Conservation (phyloP, 768 basidiomycete genomes). For the Polyporus arcularius region DNA sequence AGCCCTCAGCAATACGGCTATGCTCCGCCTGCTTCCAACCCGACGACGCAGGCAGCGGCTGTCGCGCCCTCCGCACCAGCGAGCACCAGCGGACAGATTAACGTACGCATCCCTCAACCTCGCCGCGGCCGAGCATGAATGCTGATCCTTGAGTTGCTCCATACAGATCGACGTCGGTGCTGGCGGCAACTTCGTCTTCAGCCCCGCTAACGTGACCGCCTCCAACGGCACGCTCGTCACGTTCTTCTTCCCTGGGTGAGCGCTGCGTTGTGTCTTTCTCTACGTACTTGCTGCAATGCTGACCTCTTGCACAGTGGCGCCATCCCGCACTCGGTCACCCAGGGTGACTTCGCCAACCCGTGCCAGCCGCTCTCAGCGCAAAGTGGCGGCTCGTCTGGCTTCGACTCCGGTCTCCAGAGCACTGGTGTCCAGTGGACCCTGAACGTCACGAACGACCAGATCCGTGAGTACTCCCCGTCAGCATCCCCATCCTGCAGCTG, state of each 20-base stretch:
- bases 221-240: conserved; percentile 51
- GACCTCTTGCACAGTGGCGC: conserved; percentile 1
- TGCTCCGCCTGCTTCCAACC: conserved; percentile 15
- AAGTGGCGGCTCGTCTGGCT: conserved; percentile 34
- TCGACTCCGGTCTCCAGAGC: conserved; percentile 53
- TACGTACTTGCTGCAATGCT: not conserved
- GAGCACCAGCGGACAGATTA: conserved; percentile 20
- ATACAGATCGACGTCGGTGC: conserved; percentile 46
- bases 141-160: not conserved
- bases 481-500: not conserved
- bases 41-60: conserved; percentile 29
- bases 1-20: conserved; percentile 43
- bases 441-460: conserved; percentile 46
- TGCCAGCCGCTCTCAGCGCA: conserved; percentile 43
- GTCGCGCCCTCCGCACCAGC: conserved; percentile 33
- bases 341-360: conserved; percentile 30
- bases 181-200: conserved; percentile 41
- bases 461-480: conserved; percentile 37
- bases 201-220: conserved; percentile 48
- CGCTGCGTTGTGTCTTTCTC: not conserved
- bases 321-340: conserved; percentile 34
- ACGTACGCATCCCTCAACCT: conserved; percentile 12
- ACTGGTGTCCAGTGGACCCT: conserved; percentile 43
- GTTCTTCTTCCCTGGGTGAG: conserved; percentile 53
- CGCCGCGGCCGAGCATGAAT: not conserved